Percentiles rank a stretch among this genome's conserved stretches.
Conservation (phyloP, 2,329 filamentous ascomycete species). For the Rasamsonia emersonii region DNA sequence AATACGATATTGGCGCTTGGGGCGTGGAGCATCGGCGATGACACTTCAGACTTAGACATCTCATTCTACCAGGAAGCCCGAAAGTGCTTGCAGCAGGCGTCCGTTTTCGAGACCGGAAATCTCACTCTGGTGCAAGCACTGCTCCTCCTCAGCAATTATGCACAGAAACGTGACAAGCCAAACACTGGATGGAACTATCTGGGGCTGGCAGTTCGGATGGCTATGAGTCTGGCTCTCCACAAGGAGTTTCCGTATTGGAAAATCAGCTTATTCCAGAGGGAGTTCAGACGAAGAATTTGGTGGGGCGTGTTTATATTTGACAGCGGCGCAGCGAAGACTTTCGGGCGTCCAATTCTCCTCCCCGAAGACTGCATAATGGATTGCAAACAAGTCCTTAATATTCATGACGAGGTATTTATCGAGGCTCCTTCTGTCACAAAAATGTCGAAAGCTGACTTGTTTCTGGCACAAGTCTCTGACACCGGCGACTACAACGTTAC, state of each 20-base stretch:
- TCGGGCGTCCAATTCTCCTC: conserved; percentile 40
- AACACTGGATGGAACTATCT: conserved; percentile 44
- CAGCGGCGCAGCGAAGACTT: conserved; percentile 43
- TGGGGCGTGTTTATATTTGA: conserved; percentile 40
- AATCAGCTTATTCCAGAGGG: conserved; percentile 34
- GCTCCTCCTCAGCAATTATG: conserved; percentile 40
- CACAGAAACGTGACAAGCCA: conserved; percentile 44
- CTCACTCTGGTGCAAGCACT: conserved; percentile 42
- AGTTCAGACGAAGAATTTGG: conserved; percentile 34
- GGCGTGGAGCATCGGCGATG: conserved; percentile 34
- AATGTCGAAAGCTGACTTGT: conserved; percentile 3
- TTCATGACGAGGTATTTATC: conserved; percentile 30
- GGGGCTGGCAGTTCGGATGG: conserved; percentile 42
- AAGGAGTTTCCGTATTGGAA: conserved; percentile 43
- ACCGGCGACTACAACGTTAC: conserved; percentile 26
- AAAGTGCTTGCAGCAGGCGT: conserved; percentile 36
- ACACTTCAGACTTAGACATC: conserved; percentile 35
- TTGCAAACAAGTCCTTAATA: conserved; percentile 36
- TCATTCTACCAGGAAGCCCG: conserved; percentile 41
- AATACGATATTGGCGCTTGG: conserved; percentile 40
- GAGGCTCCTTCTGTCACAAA: not conserved
- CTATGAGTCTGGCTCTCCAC: conserved; percentile 43
- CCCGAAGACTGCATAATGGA: conserved; percentile 38
- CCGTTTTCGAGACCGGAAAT: conserved; percentile 42
- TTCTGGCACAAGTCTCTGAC: conserved; percentile 24